Evolutionary conservation across 1,284 basidiomycete genomes (phyloP).

Genomic region (Naganishia sp.): DNA sequence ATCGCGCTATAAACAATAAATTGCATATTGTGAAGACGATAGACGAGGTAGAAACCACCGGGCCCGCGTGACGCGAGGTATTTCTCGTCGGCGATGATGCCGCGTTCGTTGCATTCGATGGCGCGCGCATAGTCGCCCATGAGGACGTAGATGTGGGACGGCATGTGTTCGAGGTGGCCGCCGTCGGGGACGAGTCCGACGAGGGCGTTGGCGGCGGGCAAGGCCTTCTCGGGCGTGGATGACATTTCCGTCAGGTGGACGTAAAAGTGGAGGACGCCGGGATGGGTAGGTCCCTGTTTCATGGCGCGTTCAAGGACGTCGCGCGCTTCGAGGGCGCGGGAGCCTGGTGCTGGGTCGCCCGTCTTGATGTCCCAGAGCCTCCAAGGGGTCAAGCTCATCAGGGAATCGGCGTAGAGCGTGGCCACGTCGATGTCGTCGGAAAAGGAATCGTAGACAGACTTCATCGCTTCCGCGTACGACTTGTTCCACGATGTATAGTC

Average conservation of each 20-base stretch:
- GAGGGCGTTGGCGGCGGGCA: slow-evolving; percentile 42
- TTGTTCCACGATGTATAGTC: slow-evolving; percentile 40
- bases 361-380: slow-evolving; percentile 48
- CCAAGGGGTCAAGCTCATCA: slow-evolving; percentile 49
- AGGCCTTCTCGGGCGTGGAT: slow-evolving; percentile 42
- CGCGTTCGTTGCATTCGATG: slow-evolving; percentile 41
- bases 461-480: slow-evolving; percentile 42
- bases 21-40: slow-evolving; percentile 47
- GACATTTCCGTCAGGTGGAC: slow-evolving; percentile 50
- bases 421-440: slow-evolving; percentile 42
- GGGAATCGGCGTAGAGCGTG: slow-evolving; percentile 44
- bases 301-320: slow-evolving; percentile 41
- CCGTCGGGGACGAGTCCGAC: slow-evolving; percentile 44
- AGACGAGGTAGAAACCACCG: slow-evolving; percentile 45
- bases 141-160: slow-evolving; percentile 47
- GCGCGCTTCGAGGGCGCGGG: slow-evolving; percentile 39
- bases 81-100: slow-evolving; percentile 43
- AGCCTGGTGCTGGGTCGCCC: slow-evolving; percentile 36
- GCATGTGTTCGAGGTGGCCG: slow-evolving; percentile 50
- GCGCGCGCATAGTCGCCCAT: slow-evolving; percentile 48
- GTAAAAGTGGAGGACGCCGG: slow-evolving; percentile 48
- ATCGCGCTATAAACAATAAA: slow-evolving; percentile 48
- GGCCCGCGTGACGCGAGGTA: slow-evolving; percentile 35
- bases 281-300: slow-evolving; percentile 36
- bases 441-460: slow-evolving; percentile 38